phyloP scores from a whole-genome alignment of 1,284 basidiomycete genomes.

The Golubevia sp. region DNA sequence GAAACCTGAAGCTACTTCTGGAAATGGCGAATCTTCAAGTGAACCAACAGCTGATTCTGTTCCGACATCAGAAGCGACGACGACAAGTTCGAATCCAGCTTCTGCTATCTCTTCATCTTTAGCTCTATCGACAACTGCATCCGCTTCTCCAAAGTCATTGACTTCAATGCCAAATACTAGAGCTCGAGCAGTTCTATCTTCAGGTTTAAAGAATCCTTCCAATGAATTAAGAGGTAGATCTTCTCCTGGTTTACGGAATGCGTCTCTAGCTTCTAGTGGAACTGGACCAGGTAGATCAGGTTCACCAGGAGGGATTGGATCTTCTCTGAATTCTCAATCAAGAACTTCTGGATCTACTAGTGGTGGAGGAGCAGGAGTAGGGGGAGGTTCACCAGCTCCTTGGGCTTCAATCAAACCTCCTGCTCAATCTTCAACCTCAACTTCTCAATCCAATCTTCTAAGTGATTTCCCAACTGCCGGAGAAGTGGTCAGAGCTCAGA shows the following conservation, averaged over 20 bases:
- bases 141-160: constrained; percentile 32
- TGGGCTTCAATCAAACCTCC: constrained; percentile 35
- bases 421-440: background rate
- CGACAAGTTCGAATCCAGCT: too few species aligned
- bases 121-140: too few species aligned
- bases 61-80: too few species aligned
- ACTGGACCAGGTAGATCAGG: too few species aligned
- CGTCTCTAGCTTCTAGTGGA: constrained; percentile 19
- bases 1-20: too few species aligned
- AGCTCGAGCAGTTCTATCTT: constrained; percentile 19
- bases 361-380: too few species aligned
- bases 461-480: constrained; percentile 56
- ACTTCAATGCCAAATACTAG: constrained; percentile 17
- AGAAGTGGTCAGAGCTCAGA: constrained; percentile 43
- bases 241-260: constrained; percentile 29
- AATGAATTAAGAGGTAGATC: constrained; percentile 23
- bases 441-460: background rate
- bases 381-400: constrained; percentile 33
- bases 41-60: too few species aligned
- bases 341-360: constrained; percentile 17
- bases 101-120: too few species aligned
- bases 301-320: too few species aligned
- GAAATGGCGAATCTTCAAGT: too few species aligned
- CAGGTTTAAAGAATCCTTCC: constrained; percentile 17
- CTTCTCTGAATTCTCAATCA: background rate